Evolutionary conservation across 371 early-diverging fungal genomes (phyloP).

Genomic region (Mucor sp.): DNA sequence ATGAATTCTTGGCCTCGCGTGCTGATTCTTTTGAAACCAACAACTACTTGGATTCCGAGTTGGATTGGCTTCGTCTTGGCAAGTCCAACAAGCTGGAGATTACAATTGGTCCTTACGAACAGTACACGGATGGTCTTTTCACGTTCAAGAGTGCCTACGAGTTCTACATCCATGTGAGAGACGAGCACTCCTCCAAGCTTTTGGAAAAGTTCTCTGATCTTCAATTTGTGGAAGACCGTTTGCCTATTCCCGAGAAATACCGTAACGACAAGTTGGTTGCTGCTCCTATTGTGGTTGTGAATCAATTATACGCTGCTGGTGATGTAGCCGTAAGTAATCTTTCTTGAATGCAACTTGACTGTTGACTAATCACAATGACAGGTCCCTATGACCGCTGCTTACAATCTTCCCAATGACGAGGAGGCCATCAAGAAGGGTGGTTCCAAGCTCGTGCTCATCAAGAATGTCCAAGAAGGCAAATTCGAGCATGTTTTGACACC

Average conservation of each 20-base stretch:
- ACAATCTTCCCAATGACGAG: constrained; percentile 85
- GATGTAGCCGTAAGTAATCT: constrained; percentile 72
- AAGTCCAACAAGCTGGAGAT: constrained; percentile 62
- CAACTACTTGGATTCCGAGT: constrained; percentile 70
- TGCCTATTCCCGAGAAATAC: constrained; percentile 78
- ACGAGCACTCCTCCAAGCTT: constrained; percentile 61
- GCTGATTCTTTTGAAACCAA: constrained; percentile 67
- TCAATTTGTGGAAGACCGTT: constrained; percentile 68
- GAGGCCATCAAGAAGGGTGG: constrained; percentile 74
- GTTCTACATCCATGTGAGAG: constrained; percentile 75
- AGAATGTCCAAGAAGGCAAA: constrained; percentile 82
- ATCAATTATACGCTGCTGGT: constrained; percentile 75
- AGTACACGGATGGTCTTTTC: constrained; percentile 75
- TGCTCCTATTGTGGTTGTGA: constrained; percentile 81
- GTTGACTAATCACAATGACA: neutral
- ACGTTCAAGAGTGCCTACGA: constrained; percentile 74
- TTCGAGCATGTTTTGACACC: constrained; percentile 69
- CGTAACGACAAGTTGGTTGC: constrained; percentile 67
- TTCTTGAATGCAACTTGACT: neutral
- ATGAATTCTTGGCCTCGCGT: constrained; percentile 62
- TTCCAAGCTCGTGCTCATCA: constrained; percentile 79
- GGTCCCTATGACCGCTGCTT: constrained; percentile 75
- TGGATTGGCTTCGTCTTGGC: constrained; percentile 73
- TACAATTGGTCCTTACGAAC: constrained; percentile 82
- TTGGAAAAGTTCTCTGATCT: constrained; percentile 74